Evolutionary conservation across 2,329 filamentous ascomycete species (phyloP).

Genomic region (Trichoderma arundinaceum): DNA sequence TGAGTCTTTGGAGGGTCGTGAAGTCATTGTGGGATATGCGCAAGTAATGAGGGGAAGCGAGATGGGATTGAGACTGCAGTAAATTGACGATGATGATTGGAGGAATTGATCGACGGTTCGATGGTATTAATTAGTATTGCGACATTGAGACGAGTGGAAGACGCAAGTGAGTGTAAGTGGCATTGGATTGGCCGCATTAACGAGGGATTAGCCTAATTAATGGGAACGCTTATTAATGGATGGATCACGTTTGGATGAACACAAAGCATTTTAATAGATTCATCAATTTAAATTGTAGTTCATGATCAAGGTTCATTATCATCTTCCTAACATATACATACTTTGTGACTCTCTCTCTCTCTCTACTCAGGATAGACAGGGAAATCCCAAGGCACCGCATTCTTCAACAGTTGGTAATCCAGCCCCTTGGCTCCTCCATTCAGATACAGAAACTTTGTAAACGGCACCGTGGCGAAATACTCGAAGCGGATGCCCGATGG

Average conservation of each 20-base stretch:
- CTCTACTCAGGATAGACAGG: slow-evolving; percentile 33
- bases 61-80: not conserved
- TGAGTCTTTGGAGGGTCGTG: not conserved
- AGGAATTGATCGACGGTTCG: not conserved
- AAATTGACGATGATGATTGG: not conserved
- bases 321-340: not conserved
- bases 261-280: not conserved
- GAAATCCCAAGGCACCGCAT: slow-evolving; percentile 35
- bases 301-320: not conserved
- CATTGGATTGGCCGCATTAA: not conserved
- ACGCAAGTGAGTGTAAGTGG: not conserved
- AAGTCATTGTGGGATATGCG: not conserved
- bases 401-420: slow-evolving; percentile 37
- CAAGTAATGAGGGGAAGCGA: not conserved
- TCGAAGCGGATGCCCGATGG: slow-evolving; percentile 35
- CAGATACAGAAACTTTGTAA: slow-evolving; percentile 40
- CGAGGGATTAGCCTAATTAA: not conserved
- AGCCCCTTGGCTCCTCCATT: slow-evolving; percentile 38
- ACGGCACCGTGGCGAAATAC: slow-evolving; percentile 37
- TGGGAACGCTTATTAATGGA: too few relatives aligned
- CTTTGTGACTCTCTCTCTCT: not conserved
- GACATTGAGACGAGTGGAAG: not conserved
- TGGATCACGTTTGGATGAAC: too few relatives aligned
- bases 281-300: not conserved
- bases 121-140: not conserved